These are phyloP conservation scores for Aspergillus baeticus DNA, from an alignment of 495 filamentous ascomycete genomes.

Conservation along the genomic window DNA sequence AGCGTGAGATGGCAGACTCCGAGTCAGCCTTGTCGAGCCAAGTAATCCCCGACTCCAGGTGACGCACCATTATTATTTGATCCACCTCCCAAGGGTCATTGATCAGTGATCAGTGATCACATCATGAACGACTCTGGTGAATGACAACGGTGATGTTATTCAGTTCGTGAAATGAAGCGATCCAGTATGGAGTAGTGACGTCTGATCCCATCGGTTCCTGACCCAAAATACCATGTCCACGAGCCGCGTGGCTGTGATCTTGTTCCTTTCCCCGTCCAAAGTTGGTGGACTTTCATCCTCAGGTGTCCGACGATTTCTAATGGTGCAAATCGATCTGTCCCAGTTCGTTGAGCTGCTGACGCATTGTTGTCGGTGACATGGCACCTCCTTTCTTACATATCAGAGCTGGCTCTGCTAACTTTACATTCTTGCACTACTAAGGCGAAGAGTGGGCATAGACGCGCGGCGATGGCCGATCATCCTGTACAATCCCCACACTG, in stretches of 20 bases:
- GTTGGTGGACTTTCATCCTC: too few species aligned
- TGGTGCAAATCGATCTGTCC: too few species aligned
- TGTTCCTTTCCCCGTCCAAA: too few species aligned
- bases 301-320: too few species aligned
- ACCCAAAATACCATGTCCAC: background rate
- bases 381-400: too few species aligned
- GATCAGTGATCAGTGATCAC: background rate
- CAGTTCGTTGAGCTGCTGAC: too few species aligned
- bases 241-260: background rate
- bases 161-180: background rate
- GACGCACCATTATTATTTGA: background rate
- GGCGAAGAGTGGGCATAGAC: slow-evolving; percentile 11
- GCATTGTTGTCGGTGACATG: too few species aligned
- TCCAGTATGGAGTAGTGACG: too few species aligned
- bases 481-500: slow-evolving; percentile 9
- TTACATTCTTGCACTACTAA: too few species aligned
- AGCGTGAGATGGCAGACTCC: background rate
- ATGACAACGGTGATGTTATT: background rate
- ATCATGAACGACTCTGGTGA: too few species aligned
- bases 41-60: slow-evolving; percentile 2
- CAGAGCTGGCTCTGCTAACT: too few species aligned
- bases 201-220: background rate
- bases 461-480: slow-evolving; percentile 25
- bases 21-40: slow-evolving; percentile 10
- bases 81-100: background rate